Evolutionary conservation across 1,139 yeast species (phyloP).

Genomic region (Debaryomyces sp.): DNA sequence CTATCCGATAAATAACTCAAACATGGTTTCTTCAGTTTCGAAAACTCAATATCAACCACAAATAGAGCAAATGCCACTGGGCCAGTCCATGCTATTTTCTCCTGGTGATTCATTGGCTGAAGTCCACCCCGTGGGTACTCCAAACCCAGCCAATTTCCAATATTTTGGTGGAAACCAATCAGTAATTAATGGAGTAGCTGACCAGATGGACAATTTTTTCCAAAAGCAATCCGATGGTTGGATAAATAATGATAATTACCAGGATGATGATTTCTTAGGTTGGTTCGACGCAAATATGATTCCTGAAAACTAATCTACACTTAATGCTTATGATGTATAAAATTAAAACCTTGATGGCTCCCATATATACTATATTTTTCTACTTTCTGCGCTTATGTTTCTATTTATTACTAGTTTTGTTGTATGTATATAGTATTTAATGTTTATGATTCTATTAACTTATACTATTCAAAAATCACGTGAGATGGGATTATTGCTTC

Average conservation of each 20-base stretch:
- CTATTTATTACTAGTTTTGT: not conserved
- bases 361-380: not conserved
- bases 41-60: not conserved
- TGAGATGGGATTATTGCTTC: constrained; percentile 17
- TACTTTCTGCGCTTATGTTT: not conserved
- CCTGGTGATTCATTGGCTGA: constrained; percentile 4
- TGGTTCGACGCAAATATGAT: constrained; percentile 78
- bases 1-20: not conserved
- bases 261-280: constrained; percentile 85
- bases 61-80: constrained; percentile 3
- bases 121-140: not conserved
- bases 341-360: not conserved
- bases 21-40: not conserved
- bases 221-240: constrained; percentile 85
- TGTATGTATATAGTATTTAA: constrained; percentile 1
- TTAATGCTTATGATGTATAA: not conserved
- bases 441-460: not conserved
- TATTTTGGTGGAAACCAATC: constrained; percentile 5
- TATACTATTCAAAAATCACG: constrained; percentile 13
- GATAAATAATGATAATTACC: constrained; percentile 66
- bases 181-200: constrained; percentile 27
- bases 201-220: constrained; percentile 59
- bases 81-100: constrained; percentile 3
- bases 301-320: constrained; percentile 21
- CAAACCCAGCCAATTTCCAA: constrained; percentile 6